Evolutionary conservation across 139 green algal species (phyloP), one percentile per base, ranked within the genome.

Genomic region (Chlorella sp.): DNA sequence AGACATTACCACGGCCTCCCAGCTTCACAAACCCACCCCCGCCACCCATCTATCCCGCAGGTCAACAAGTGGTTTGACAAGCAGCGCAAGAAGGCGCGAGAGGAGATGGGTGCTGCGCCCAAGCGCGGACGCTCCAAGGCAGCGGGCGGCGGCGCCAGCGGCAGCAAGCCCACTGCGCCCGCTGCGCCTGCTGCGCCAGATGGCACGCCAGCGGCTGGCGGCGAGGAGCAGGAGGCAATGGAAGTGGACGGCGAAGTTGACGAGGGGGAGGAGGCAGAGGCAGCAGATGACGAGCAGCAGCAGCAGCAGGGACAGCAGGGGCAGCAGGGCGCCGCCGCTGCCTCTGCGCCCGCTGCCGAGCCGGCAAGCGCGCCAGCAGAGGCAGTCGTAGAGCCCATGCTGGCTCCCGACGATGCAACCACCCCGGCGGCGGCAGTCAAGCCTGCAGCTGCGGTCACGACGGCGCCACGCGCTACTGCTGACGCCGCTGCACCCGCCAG

Each of bases 11-110:
- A 9, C 48, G 34, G 32, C 36, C 18, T 60, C 36, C n/a, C 37
- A 24, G n/a, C 21, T 2, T 34, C 37, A 57, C 39, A 39, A 18
- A 1, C 15, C 77, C 15, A 36, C 12, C 34, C 61, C 7, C 21
- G 18, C 57, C 3, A n/a, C 28, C 21, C 53, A 2, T 9, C 3
- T 32, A 0, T 0, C 2, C 85, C 77, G 12, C 73, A 90, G 76
- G 90, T 93, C 15, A 81, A 66, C 61, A 91, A 91, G 28, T 93
- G 91, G 91, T 93, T 93, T 83, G 89, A 93, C 22, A 91, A 89
- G 37, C 39, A 83, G 85, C 78, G 90, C 53, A 92, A 92, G 76
- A 73, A 84, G 60, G 66, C 24, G 42, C 87, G 90, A 0, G 87
- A 75, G 37, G 80, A 87, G 32, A 60, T 77, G 40, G 84, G 79